Evolutionary conservation across 768 basidiomycete species (phyloP).

Genomic region (Cubamyces sp.): DNA sequence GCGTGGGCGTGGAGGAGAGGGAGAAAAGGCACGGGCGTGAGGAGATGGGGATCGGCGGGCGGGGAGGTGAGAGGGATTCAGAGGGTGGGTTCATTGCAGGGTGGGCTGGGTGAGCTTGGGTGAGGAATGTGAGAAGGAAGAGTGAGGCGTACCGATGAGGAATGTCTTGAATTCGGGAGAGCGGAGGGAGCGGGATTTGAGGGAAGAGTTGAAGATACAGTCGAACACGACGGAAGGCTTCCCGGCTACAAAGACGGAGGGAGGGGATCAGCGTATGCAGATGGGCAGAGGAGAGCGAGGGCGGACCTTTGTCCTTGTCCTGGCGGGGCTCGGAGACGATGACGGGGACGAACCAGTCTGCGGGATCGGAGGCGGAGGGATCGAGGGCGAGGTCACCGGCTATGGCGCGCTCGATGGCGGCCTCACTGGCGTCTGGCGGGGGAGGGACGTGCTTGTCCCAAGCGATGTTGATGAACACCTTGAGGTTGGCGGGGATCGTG

Average conservation of each 20-base stretch:
- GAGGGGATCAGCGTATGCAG: no score
- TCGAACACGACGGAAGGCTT: slow-evolving; percentile 74
- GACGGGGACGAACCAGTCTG: slow-evolving; percentile 69
- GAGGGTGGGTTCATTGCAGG: no score
- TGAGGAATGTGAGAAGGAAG: slow-evolving; percentile 1
- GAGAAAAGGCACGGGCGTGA: neutral
- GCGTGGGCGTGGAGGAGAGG: neutral
- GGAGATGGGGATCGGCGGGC: no score
- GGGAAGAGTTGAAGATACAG: slow-evolving; percentile 61
- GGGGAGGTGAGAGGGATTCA: no score
- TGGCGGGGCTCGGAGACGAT: slow-evolving; percentile 65
- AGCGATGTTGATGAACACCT: slow-evolving; percentile 77
- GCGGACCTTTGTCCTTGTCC: slow-evolving; percentile 72
- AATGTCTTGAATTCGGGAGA: slow-evolving; percentile 71
- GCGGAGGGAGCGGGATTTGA: slow-evolving; percentile 61
- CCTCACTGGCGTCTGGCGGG: slow-evolving; percentile 64
- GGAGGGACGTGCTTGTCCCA: slow-evolving; percentile 72
- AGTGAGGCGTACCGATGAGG: slow-evolving; percentile 57
- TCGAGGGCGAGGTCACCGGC: slow-evolving; percentile 47
- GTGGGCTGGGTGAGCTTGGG: neutral
- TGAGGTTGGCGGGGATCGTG: slow-evolving; percentile 51
- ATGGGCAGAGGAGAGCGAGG: slow-evolving; percentile 7
- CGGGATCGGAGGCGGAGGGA: slow-evolving; percentile 36
- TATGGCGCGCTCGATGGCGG: slow-evolving; percentile 62
- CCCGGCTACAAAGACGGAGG: slow-evolving; percentile 52